These are phyloP conservation scores for Euphorbia pulcherrima DNA, from an alignment of 345 rosid genomes.

Conservation along the genomic window DNA sequence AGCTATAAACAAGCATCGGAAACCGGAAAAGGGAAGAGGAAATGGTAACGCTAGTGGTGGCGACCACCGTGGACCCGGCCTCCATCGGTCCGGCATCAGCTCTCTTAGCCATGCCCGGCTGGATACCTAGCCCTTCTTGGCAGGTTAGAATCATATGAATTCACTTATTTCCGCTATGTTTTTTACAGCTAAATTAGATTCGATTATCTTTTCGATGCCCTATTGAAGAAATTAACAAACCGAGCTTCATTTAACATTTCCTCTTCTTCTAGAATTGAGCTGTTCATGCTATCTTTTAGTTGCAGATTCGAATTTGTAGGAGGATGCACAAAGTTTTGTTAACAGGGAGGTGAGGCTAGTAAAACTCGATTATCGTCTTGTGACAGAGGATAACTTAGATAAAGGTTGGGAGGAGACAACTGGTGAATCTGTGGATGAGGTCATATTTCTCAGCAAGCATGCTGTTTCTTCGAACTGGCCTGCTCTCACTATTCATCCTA, in stretches of 20 bases:
- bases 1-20: too few species aligned
- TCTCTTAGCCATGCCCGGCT: conserved; percentile 15
- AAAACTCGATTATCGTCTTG: conserved; percentile 4
- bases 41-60: conserved; percentile 10
- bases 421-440: conserved; percentile 10
- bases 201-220: background rate
- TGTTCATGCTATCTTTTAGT: too few species aligned
- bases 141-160: background rate
- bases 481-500: conserved; percentile 12
- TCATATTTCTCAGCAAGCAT: conserved; percentile 14
- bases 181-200: background rate
- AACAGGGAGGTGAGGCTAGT: conserved; percentile 8
- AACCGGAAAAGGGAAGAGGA: background rate
- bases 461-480: conserved; percentile 4
- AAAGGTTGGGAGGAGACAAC: conserved; percentile 8
- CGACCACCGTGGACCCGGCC: conserved; percentile 7
- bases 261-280: background rate
- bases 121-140: background rate
- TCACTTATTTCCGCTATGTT: background rate
- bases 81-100: conserved; percentile 8
- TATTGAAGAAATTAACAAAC: background rate
- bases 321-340: conserved; percentile 3
- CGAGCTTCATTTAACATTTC: background rate
- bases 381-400: conserved; percentile 7
- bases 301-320: background rate